Evolutionary conservation across 1,139 yeast genomes (phyloP).

Genomic region (Geotrichum armillariae): DNA sequence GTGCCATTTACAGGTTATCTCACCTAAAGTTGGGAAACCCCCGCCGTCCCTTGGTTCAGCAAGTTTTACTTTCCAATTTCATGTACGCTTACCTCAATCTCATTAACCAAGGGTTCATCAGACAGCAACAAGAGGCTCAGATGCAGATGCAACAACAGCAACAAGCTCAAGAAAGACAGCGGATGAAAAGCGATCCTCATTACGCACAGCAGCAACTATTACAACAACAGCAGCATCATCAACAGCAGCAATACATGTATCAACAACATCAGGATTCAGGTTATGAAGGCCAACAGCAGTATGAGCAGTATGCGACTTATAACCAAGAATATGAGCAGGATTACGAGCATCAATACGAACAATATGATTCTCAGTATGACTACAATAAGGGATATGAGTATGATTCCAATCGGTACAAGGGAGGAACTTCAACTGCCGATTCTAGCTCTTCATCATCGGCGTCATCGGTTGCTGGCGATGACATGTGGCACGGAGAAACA

Average conservation of each 20-base stretch:
- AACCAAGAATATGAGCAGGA: constrained; percentile 24
- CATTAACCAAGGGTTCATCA: constrained; percentile 68
- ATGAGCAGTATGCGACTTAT: constrained; percentile 5
- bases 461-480: constrained; percentile 30
- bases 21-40: constrained; percentile 94
- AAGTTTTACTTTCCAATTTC: constrained; percentile 87
- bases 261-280: constrained; percentile 9
- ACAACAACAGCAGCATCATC: constrained; percentile 23
- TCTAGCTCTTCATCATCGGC: constrained; percentile 32
- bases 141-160: constrained; percentile 16
- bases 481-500: constrained; percentile 32
- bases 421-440: constrained; percentile 22
- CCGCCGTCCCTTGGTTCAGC: constrained; percentile 85
- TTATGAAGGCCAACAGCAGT: constrained; percentile 8
- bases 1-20: constrained; percentile 90
- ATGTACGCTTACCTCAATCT: constrained; percentile 96
- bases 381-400: constrained; percentile 20
- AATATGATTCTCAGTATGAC: constrained; percentile 19
- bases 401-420: constrained; percentile 18
- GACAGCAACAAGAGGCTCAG: constrained; percentile 34
- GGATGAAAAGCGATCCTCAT: no score
- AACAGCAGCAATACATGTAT: constrained; percentile 1
- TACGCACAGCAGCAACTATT: not conserved
- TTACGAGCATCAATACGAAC: constrained; percentile 22
- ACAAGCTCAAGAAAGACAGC: not conserved